These are phyloP conservation scores for Penicillium palitans DNA, from an alignment of 2,329 filamentous ascomycete species.

Conservation along the genomic window DNA sequence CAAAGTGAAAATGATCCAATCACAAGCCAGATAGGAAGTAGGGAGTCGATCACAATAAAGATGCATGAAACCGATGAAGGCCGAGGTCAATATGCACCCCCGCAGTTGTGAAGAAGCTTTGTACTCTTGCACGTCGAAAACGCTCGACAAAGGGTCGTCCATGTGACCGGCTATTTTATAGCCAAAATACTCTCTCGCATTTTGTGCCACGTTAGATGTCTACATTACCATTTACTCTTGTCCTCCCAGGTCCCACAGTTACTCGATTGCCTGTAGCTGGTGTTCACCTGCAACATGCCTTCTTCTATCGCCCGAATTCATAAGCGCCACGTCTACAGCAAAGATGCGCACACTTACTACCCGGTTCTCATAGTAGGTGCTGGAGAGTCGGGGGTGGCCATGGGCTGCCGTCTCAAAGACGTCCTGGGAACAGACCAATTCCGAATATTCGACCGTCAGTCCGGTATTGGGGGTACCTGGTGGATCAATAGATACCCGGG, in stretches of 20 bases:
- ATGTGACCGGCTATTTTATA: background rate
- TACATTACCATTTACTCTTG: background rate
- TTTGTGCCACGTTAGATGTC: background rate
- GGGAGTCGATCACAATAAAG: background rate
- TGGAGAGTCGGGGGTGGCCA: constrained; percentile 63
- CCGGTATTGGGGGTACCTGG: constrained; percentile 65
- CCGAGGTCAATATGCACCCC: constrained; percentile 15
- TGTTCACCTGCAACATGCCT: constrained; percentile 21
- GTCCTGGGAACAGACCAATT: constrained; percentile 61
- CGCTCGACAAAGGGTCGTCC: background rate
- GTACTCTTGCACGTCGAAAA: background rate
- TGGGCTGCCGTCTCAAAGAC: constrained; percentile 60
- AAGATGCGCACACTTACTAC: constrained; percentile 46
- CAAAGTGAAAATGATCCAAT: background rate
- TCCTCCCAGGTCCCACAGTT: background rate
- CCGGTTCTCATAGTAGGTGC: constrained; percentile 61
- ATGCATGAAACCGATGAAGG: background rate
- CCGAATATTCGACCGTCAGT: constrained; percentile 60
- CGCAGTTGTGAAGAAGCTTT: background rate
- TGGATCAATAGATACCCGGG: constrained; percentile 63
- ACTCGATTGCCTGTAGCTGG: background rate
- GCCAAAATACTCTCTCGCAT: too few species aligned
- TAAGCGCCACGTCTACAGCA: constrained; percentile 41
- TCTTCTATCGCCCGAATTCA: constrained; percentile 39
- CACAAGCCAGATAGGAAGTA: background rate